phyloP scores from a whole-genome alignment of 106 monocot species.

The Narthecium ossifragum region DNA sequence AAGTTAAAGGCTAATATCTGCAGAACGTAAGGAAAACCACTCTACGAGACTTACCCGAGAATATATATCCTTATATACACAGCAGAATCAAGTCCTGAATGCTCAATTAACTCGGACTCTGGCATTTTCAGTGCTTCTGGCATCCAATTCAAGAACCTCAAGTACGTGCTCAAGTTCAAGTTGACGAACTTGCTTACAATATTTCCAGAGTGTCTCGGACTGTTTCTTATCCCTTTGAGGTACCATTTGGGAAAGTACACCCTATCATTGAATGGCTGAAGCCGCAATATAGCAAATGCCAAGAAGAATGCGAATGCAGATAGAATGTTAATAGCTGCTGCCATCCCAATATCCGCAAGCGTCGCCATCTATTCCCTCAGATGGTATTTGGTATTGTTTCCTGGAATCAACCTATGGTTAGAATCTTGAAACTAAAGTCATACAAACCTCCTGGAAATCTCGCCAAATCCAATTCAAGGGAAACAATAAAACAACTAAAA shows the following conservation, averaged over 20 bases:
- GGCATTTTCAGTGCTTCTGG: conserved; percentile 90
- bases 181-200: conserved; percentile 66
- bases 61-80: conserved; percentile 84
- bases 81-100: conserved; percentile 89
- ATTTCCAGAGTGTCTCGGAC: conserved; percentile 47
- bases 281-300: conserved; percentile 69
- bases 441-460: no score
- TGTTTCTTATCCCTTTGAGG: conserved; percentile 71
- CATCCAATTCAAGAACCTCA: conserved; percentile 91
- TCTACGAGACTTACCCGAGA: conserved; percentile 62
- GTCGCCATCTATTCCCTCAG: conserved; percentile 54
- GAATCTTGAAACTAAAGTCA: no score
- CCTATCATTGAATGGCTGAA: conserved; percentile 93
- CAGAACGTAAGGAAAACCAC: no score
- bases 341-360: conserved; percentile 57
- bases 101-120: conserved; percentile 76
- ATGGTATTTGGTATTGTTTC: no score
- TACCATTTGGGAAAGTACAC: conserved; percentile 99
- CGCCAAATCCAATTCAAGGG: no score
- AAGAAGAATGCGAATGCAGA: conserved; percentile 63
- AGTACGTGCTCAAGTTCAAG: conserved; percentile 46
- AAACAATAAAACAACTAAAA: background rate
- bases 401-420: no score
- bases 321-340: conserved; percentile 78
- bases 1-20: no score